Conservation (phyloP, 352 stramenopile genomes). For the Peronospora tabacina region DNA sequence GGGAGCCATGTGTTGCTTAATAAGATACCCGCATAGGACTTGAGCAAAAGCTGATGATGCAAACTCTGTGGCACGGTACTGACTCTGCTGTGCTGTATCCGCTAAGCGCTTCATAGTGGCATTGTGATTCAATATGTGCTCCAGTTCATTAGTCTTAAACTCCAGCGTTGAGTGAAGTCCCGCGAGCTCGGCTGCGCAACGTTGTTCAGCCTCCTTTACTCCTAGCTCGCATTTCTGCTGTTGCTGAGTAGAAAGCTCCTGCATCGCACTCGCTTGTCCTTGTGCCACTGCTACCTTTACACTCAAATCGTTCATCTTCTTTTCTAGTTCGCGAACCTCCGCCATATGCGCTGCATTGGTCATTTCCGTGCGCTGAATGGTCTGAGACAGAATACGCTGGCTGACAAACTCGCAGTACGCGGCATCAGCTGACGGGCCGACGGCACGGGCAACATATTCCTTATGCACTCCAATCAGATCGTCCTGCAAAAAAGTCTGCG, state of each 20-base stretch:
- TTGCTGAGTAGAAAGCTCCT: slow-evolving; percentile 68
- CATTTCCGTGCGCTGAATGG: slow-evolving; percentile 72
- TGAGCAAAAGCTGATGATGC: slow-evolving; percentile 58
- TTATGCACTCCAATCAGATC: slow-evolving; percentile 45
- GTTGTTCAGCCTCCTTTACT: slow-evolving; percentile 70
- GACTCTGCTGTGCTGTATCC: slow-evolving; percentile 76
- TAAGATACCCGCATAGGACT: slow-evolving; percentile 75
- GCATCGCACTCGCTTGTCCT: slow-evolving; percentile 74
- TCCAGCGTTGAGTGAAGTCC: slow-evolving; percentile 62
- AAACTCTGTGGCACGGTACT: slow-evolving; percentile 82
- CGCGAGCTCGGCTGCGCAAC: slow-evolving; percentile 56
- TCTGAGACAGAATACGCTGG: slow-evolving; percentile 55
- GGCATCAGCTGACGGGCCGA: slow-evolving; percentile 69
- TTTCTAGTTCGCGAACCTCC: slow-evolving; percentile 67
- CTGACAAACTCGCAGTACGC: slow-evolving; percentile 83
- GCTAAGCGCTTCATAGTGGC: slow-evolving; percentile 80
- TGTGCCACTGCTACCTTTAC: slow-evolving; percentile 76
- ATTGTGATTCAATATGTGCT: slow-evolving; percentile 85
- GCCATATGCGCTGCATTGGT: slow-evolving; percentile 70
- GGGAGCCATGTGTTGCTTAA: slow-evolving; percentile 70
- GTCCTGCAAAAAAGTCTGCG: slow-evolving; percentile 50
- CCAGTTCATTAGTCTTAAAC: slow-evolving; percentile 83
- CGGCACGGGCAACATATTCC: slow-evolving; percentile 49
- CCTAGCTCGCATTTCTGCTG: slow-evolving; percentile 71
- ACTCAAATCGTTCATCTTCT: slow-evolving; percentile 74